A percentile compares a stretch with the other conserved stretches of the same genome.
Conservation (phyloP, 192 early-diverging fungal species). For the Backusella sp. region DNA sequence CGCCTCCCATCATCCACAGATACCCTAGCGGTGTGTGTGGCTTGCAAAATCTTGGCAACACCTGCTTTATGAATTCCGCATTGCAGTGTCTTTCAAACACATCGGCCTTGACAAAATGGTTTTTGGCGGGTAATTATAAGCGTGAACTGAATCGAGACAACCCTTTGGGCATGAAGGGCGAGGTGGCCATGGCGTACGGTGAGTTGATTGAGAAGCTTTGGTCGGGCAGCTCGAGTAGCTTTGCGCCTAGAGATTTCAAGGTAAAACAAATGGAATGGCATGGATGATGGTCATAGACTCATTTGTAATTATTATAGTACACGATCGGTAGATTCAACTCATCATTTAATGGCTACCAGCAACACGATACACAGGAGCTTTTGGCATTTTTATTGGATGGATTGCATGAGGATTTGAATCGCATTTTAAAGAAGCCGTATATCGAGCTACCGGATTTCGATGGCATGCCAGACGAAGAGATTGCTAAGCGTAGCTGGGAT, state of each 20-base stretch:
- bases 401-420: slow-evolving; percentile 85
- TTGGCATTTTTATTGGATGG: slow-evolving; percentile 80
- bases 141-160: slow-evolving; percentile 69
- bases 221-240: slow-evolving; percentile 46
- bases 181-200: slow-evolving; percentile 70
- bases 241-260: slow-evolving; percentile 82
- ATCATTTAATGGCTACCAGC: slow-evolving; percentile 70
- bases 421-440: slow-evolving; percentile 77
- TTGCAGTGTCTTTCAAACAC: slow-evolving; percentile 88
- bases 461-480: slow-evolving; percentile 59
- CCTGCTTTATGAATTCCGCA: slow-evolving; percentile 91
- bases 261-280: slow-evolving; percentile 11
- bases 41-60: slow-evolving; percentile 84
- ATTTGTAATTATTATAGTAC: slow-evolving; percentile 13
- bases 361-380: slow-evolving; percentile 87
- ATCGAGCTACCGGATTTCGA: slow-evolving; percentile 76
- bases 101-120: slow-evolving; percentile 60
- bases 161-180: slow-evolving; percentile 73
- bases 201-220: slow-evolving; percentile 63
- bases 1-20: slow-evolving; percentile 9
- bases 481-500: slow-evolving; percentile 73
- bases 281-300: background rate
- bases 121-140: slow-evolving; percentile 53
- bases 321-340: slow-evolving; percentile 55
- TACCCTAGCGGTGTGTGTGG: slow-evolving; percentile 55